Conservation (phyloP, 176 grass and related monocot genomes). For the Tillandsia fasciculata region DNA sequence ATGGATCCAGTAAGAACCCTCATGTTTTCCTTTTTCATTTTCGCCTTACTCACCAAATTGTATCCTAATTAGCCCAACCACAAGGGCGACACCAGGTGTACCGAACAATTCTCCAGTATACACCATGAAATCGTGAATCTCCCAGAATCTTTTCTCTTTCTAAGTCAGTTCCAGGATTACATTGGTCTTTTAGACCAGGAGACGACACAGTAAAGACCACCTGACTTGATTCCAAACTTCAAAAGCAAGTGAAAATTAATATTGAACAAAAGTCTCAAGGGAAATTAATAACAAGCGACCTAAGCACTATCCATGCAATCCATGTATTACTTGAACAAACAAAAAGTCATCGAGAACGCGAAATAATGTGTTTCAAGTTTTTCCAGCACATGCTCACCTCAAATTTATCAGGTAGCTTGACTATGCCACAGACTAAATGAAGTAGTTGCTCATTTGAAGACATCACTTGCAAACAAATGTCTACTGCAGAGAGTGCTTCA, state of each 20-base stretch:
- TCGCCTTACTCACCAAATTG: no score
- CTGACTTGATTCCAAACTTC: background rate
- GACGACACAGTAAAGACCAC: background rate
- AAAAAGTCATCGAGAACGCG: background rate
- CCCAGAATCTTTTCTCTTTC: no score
- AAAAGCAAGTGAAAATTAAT: background rate
- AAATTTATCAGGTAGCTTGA: slow-evolving; percentile 84
- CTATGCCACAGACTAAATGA: slow-evolving; percentile 42
- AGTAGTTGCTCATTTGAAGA: slow-evolving; percentile 49
- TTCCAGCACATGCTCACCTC: slow-evolving; percentile 47
- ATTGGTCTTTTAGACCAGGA: no score
- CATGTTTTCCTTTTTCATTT: no score
- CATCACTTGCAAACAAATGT: slow-evolving; percentile 50
- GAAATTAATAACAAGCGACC: no score
- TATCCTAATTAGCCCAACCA: no score
- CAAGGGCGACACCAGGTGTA: no score
- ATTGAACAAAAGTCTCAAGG: background rate
- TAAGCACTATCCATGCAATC: background rate
- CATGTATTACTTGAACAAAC: background rate
- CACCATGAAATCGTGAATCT: no score
- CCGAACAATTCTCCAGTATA: no score
- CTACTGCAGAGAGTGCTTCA: slow-evolving; percentile 65
- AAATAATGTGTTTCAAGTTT: slow-evolving; percentile 18
- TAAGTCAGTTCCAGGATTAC: no score
- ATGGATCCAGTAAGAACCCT: no score